Base-by-base conservation (phyloP, 805 yeast species). In the Brettanomyces bruxellensis region DNA sequence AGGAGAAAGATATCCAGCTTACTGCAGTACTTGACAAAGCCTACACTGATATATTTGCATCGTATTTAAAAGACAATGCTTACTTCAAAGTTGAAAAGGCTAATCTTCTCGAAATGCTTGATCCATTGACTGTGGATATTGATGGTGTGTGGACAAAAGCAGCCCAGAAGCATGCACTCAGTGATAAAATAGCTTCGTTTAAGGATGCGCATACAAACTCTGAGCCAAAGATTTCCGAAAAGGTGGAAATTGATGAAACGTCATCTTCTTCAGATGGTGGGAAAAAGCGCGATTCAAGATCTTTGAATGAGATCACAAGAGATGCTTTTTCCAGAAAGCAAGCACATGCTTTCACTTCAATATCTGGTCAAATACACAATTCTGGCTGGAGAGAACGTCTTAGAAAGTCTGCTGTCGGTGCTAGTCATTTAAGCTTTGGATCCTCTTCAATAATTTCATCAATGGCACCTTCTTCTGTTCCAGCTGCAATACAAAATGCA, bases 81-180 rank as follows among this genome's bases (percentile, higher is more conserved):
- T 90, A 88, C 63, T 81, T 90, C 56, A 79, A 71, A 37, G 56
- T 75, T 37, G 97, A 89, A 58, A 83, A 78, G 64, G 79, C 79
- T 51, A 78, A 77, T 52, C 66, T 90, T 35, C 83, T 81, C 44
- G 76, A 72, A 30, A 61, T 75, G 38, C 70, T 79, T 22, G 69
- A 69, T 44, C 62, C 64, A 3, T 58, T 72, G 34, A 74, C 76
- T 6, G 66, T 70, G 18, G 68, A 65, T 38, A 81, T 74, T 56
- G 73, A 70, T 47, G 55, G 64, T 12, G 64, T 65, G 39, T 57
- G 65, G 49, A 65, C 68, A 61, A 54, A 67, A 49, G 42, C 67
- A 60, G 51, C 65, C 57, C 48, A 58, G 45, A 68, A 67, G 5
- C 68, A 62, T 45, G 55, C 60, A n/a, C 52, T 68, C 22, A 51